These are phyloP conservation scores for Rhizopus delemar DNA, from an alignment of 371 early-diverging fungal species.

Conservation along the genomic window DNA sequence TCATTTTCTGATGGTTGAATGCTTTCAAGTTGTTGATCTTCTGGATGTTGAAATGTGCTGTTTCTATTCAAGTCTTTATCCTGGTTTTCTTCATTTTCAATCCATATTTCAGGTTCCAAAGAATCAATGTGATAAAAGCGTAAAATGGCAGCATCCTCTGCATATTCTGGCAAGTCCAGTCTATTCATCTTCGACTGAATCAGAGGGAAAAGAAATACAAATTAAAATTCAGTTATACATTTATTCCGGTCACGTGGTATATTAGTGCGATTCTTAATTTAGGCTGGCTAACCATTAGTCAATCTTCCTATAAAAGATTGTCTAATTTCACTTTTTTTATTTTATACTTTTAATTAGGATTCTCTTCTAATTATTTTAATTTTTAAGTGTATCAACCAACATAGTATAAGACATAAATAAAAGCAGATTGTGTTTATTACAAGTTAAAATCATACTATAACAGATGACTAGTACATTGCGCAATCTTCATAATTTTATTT, in stretches of 20 bases:
- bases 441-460: too few relatives aligned
- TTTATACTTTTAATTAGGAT: too few relatives aligned
- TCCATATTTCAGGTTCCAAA: constrained; percentile 48
- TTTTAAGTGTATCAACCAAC: too few relatives aligned
- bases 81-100: constrained; percentile 34
- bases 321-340: too few relatives aligned
- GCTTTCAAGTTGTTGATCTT: constrained; percentile 17
- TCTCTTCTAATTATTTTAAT: too few relatives aligned
- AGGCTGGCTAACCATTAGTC: too few relatives aligned
- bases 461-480: too few relatives aligned
- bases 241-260: too few relatives aligned
- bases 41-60: constrained; percentile 39
- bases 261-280: too few relatives aligned
- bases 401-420: too few relatives aligned
- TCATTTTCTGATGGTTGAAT: constrained; percentile 29
- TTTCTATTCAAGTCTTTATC: constrained; percentile 37
- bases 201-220: not conserved
- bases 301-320: too few relatives aligned
- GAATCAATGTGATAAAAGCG: constrained; percentile 50
- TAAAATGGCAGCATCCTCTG: constrained; percentile 54
- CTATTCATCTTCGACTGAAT: constrained; percentile 16
- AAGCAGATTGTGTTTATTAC: too few relatives aligned
- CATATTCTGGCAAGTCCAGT: constrained; percentile 42
- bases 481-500: not conserved
- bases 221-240: not conserved